Base-by-base conservation (phyloP, 176 grass and related monocot genomes). In the Otatea glauca region DNA sequence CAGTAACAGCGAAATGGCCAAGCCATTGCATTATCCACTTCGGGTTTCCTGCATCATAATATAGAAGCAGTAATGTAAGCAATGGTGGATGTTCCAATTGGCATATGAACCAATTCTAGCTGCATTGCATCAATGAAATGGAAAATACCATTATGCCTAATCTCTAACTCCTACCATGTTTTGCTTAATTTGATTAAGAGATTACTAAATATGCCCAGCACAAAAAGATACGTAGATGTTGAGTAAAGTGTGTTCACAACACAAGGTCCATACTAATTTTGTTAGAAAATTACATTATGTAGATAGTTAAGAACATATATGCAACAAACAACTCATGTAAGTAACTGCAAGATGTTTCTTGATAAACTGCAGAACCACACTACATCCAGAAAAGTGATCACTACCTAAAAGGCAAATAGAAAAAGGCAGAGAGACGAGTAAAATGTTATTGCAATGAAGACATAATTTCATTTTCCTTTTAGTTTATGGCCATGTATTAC, bases 11-110 rank as follows among this genome's bases (percentile, higher is more conserved):
- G 9, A 98, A 98, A 81, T 95, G 88, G 65, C 88, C 83, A 92
- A 98, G 95, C 95, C 92, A 98, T 32, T 90, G 90, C 72, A 98
- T 68, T 76, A 90, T 90, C 61, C 87, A 82, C 39, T 83, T 90
- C 0, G 60, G 72, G 44, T 91, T 95, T 82, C 95, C 92, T 98
- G 85, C 51, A 43, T 56, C 23, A 80, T 41, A 77, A 87, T 55
- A 77, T 55, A 72, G 27, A 4, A 23, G 16, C 49, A 75, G 72
- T 75, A 43, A 76, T 60, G 37, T 83, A 82, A n/a, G n/a, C 56
- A 83, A 65, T 23, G 34, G 32, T 35, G 55, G 37, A 47, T 49
- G 21, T 12, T 39, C 14, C 10, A 80, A 70, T 0, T 65, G 59
- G 21, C 58, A 73, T 68, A 38, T 47, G 41, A 77, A 86, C 63